Percentiles rank a stretch among this genome's conserved stretches.
Evolutionary conservation across 352 stramenopile genomes (phyloP).

Genomic region (Phytophthora sansomeana): DNA sequence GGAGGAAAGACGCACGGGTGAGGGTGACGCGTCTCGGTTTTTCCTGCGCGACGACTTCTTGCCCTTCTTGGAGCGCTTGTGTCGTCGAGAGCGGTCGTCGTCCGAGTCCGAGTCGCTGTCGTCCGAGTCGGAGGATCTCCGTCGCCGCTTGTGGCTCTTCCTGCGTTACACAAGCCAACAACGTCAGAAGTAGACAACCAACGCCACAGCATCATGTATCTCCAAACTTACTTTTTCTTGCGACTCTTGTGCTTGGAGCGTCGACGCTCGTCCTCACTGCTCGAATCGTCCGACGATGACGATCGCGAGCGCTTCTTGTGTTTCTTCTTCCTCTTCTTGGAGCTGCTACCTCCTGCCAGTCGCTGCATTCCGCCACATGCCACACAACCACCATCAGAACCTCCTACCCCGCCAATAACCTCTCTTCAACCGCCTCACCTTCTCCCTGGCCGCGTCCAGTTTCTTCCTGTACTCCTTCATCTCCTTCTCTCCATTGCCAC

Average conservation of each 20-base stretch:
- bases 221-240: conserved; percentile 75
- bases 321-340: conserved; percentile 90
- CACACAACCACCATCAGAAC: conserved; percentile 4
- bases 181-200: conserved; percentile 18
- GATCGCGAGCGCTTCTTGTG: conserved; percentile 67
- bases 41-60: conserved; percentile 53
- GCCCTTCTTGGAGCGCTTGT: conserved; percentile 48
- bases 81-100: conserved; percentile 42
- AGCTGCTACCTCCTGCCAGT: conserved; percentile 67
- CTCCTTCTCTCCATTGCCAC: conserved; percentile 88
- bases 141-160: conserved; percentile 69
- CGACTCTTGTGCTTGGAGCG: conserved; percentile 67
- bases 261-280: conserved; percentile 57
- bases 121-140: conserved; percentile 58
- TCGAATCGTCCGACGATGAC: conserved; percentile 56
- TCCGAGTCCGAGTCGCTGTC: conserved; percentile 39
- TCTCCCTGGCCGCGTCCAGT: conserved; percentile 92
- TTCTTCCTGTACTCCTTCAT: conserved; percentile 95
- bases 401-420: neutral
- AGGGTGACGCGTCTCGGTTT: conserved; percentile 54
- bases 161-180: conserved; percentile 33
- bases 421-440: conserved; percentile 43
- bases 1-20: conserved; percentile 87
- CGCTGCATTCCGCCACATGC: conserved; percentile 33
- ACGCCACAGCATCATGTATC: neutral